Conservation (phyloP, 306 rosid species). For the Castanospermum australe region DNA sequence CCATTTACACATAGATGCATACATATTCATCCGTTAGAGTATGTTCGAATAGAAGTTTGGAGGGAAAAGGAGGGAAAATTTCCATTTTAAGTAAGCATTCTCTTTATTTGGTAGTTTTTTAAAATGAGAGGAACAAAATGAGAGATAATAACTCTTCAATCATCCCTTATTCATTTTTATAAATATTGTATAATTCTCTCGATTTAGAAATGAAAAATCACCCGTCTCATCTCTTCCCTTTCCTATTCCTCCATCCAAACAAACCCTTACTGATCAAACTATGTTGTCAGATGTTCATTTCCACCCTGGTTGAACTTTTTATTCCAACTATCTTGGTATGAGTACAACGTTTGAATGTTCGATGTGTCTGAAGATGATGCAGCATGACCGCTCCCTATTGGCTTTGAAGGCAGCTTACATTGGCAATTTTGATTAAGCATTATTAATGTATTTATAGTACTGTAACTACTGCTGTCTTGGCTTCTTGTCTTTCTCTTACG, state of each 20-base stretch:
- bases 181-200: too few species aligned
- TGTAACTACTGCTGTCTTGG: neutral
- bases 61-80: too few species aligned
- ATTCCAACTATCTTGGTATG: neutral
- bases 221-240: too few species aligned
- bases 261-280: neutral
- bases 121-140: too few species aligned
- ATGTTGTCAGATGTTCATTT: neutral
- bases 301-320: neutral
- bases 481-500: neutral
- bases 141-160: too few species aligned
- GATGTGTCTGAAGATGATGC: neutral
- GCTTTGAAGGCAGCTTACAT: neutral
- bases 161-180: too few species aligned
- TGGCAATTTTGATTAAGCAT: neutral
- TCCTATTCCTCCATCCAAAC: too few species aligned
- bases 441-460: neutral
- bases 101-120: too few species aligned
- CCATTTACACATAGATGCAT: neutral
- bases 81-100: too few species aligned
- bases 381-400: neutral
- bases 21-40: neutral
- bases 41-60: too few species aligned
- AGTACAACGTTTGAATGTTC: neutral
- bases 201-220: too few species aligned